These are phyloP conservation scores for Microdochium bolleyi DNA, from an alignment of 2,329 filamentous ascomycete species.

Conservation along the genomic window DNA sequence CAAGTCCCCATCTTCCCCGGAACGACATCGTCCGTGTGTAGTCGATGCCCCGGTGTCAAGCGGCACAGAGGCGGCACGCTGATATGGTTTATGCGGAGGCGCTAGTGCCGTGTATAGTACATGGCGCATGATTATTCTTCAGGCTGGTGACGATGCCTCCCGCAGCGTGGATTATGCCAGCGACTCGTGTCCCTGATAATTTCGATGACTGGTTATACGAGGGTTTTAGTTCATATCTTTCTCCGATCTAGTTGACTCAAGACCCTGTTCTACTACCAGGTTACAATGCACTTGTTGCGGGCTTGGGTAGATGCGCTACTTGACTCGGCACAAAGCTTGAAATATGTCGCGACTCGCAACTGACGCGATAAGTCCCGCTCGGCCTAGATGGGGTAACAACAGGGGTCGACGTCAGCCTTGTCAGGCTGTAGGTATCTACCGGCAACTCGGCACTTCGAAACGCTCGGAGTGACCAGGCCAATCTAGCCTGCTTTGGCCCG, in stretches of 20 bases:
- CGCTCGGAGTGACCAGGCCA: neutral
- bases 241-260: neutral
- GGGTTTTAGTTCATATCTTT: neutral
- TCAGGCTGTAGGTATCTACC: neutral
- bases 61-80: neutral
- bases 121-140: neutral
- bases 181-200: neutral
- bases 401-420: neutral
- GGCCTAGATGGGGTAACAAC: neutral
- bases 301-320: neutral
- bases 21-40: neutral
- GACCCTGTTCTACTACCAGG: neutral
- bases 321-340: neutral
- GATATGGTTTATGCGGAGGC: neutral
- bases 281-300: neutral
- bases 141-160: neutral
- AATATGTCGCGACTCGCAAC: no score
- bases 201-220: neutral
- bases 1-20: neutral
- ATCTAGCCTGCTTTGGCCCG: neutral
- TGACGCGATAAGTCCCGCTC: neutral
- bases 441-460: neutral
- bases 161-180: neutral
- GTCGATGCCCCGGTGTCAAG: neutral
- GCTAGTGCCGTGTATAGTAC: neutral